Evolutionary conservation across 2,329 filamentous ascomycete species (phyloP).

Genomic region (Microdochium bolleyi): DNA sequence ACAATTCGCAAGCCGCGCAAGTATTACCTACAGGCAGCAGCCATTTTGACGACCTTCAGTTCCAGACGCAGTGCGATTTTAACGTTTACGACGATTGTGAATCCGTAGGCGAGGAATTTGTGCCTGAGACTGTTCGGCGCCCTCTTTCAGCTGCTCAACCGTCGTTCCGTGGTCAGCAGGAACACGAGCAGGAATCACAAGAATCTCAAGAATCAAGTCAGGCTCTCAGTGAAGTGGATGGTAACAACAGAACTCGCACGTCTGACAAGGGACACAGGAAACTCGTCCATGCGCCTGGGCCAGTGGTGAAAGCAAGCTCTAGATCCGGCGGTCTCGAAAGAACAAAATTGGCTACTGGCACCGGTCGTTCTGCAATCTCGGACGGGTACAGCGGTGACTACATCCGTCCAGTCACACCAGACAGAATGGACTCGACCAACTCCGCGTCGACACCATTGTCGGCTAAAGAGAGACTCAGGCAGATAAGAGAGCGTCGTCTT

Average conservation of each 20-base stretch:
- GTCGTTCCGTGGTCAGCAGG: constrained; percentile 7
- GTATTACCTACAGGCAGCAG: constrained; percentile 4
- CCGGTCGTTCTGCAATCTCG: neutral
- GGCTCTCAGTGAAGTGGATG: constrained; percentile 15
- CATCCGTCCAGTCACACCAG: constrained; percentile 2
- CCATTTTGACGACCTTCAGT: constrained; percentile 2
- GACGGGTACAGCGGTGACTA: neutral
- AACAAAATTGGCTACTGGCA: neutral
- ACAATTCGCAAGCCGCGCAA: constrained; percentile 7
- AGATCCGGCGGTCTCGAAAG: neutral
- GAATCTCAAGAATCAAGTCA: constrained; percentile 13
- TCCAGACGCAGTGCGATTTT: constrained; percentile 1
- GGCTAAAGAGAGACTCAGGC: constrained; percentile 15
- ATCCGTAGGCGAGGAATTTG: neutral
- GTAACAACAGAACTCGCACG: constrained; percentile 14
- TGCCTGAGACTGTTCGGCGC: constrained; percentile 7
- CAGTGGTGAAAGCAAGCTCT: neutral
- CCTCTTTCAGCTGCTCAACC: constrained; percentile 10
- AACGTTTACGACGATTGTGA: neutral
- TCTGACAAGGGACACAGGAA: constrained; percentile 6
- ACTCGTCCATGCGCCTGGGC: neutral
- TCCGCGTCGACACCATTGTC: constrained; percentile 7
- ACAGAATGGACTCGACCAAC: constrained; percentile 12
- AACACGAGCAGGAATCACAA: constrained; percentile 1
- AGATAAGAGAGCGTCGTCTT: constrained; percentile 12